Base-by-base conservation (phyloP, 306 rosid genomes). In the Boehmeria nivea region DNA sequence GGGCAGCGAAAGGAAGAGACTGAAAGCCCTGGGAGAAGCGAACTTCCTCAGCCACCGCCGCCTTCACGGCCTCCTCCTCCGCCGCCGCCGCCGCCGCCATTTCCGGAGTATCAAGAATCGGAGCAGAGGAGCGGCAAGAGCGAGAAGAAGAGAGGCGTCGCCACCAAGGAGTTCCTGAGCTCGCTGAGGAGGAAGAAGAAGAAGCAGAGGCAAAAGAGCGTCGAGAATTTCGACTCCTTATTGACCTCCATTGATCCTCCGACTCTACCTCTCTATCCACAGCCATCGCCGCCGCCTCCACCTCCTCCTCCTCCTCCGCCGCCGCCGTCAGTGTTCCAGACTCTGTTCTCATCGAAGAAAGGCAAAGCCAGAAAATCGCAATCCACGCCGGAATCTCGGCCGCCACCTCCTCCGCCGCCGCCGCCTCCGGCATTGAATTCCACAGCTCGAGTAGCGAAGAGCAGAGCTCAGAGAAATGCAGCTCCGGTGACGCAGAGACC, bases 151-250 rank as follows among this genome's bases (percentile, higher is more conserved):
- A 75, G 75, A 64, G 72, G 59, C 19, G 65, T 70, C 25, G 62
- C 82, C n/a, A 67, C 83, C 7, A 85, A 85, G 66, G 93, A 74
- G 38, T 75, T 83, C 55, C 68, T 78, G 61, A 63, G 46, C 43
- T 60, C 72, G 24, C 57, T 65, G 5, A 74, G 57, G 68, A 59
- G 79, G 42, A 85, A 69, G 78, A 85, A 74, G 79, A 83, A 82
- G 78, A 74, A 76, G 62, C 84, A 72, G 13, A 83, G 86, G 31
- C 78, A 81, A 14, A 76, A 43, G 49, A 85, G 86, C 51, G 53
- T 82, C 42, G 94, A 85, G 57, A 82, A 63, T 61, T 68, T 80
- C 38, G 83, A 83, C 0, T 52, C 72, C 31, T 16, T 82, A 22
- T 52, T 69, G 3, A 57, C 42, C 28, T 67, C 78, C n/a, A 64